Evolutionary conservation across 2,329 filamentous ascomycete species (phyloP).

Genomic region (Ophiocordyceps unilateralis): DNA sequence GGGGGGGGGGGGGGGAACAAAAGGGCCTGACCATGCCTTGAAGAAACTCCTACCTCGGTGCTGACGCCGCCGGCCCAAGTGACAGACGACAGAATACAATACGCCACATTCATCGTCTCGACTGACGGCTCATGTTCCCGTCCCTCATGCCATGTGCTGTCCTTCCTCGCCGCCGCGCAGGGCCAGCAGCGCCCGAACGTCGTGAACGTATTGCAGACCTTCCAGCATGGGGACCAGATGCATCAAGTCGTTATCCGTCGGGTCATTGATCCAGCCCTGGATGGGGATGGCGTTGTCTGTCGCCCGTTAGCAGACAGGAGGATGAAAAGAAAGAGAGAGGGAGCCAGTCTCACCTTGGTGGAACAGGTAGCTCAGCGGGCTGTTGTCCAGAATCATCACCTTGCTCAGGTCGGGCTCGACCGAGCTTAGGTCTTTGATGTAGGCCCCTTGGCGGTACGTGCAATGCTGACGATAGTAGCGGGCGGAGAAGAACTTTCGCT

Average conservation of each 20-base stretch:
- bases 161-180: slow-evolving; percentile 72
- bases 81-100: background rate
- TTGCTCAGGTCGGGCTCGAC: slow-evolving; percentile 94
- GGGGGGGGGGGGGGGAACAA: too few relatives aligned
- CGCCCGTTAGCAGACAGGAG: slow-evolving; percentile 1
- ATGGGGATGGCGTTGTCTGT: slow-evolving; percentile 97
- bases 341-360: slow-evolving; percentile 71
- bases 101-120: background rate
- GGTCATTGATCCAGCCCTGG: slow-evolving; percentile 98
- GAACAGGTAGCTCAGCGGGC: slow-evolving; percentile 94
- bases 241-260: slow-evolving; percentile 87
- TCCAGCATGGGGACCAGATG: slow-evolving; percentile 86
- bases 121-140: too few relatives aligned
- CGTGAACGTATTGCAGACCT: slow-evolving; percentile 88
- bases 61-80: too few relatives aligned
- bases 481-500: slow-evolving; percentile 88
- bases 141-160: slow-evolving; percentile 30
- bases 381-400: slow-evolving; percentile 98
- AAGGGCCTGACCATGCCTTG: too few relatives aligned
- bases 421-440: slow-evolving; percentile 93
- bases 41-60: too few relatives aligned
- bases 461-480: slow-evolving; percentile 96
- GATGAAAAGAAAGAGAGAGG: background rate
- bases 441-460: slow-evolving; percentile 85
- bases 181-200: slow-evolving; percentile 80